Evolutionary conservation across 1,139 yeast genomes (phyloP).

Genomic region (Yamadazyma jaroonii): DNA sequence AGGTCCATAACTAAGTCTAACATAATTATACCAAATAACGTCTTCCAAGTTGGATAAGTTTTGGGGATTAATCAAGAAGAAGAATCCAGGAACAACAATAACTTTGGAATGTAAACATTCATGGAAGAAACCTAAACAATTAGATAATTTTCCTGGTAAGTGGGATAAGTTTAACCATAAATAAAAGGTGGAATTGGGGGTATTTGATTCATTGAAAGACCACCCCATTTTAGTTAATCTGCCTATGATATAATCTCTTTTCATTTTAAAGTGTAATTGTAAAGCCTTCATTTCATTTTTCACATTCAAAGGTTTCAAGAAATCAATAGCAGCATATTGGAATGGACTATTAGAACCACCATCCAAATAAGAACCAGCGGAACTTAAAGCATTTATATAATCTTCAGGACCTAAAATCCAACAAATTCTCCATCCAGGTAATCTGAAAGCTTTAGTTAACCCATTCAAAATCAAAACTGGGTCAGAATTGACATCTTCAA

Average conservation of each 20-base stretch:
- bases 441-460: slow-evolving; percentile 60
- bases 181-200: slow-evolving; percentile 64
- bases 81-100: slow-evolving; percentile 66
- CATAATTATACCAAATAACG: slow-evolving; percentile 63
- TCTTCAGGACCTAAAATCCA: slow-evolving; percentile 70
- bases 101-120: slow-evolving; percentile 65
- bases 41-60: slow-evolving; percentile 61
- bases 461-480: slow-evolving; percentile 67
- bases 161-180: slow-evolving; percentile 61
- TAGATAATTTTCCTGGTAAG: slow-evolving; percentile 58
- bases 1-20: slow-evolving; percentile 65
- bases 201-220: slow-evolving; percentile 40
- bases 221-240: slow-evolving; percentile 59
- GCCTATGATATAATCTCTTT: slow-evolving; percentile 56
- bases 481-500: slow-evolving; percentile 58
- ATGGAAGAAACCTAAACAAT: slow-evolving; percentile 66
- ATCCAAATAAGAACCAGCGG: slow-evolving; percentile 64
- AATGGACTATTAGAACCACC: slow-evolving; percentile 69
- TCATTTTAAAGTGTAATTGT: slow-evolving; percentile 59
- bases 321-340: slow-evolving; percentile 61
- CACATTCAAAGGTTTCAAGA: slow-evolving; percentile 53
- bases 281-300: slow-evolving; percentile 57
- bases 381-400: slow-evolving; percentile 54
- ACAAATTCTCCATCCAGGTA: slow-evolving; percentile 71
- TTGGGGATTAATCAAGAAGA: slow-evolving; percentile 64